These are phyloP conservation scores for Metschnikowia hibisci DNA, from an alignment of 805 yeast genomes.

Conservation along the genomic window DNA sequence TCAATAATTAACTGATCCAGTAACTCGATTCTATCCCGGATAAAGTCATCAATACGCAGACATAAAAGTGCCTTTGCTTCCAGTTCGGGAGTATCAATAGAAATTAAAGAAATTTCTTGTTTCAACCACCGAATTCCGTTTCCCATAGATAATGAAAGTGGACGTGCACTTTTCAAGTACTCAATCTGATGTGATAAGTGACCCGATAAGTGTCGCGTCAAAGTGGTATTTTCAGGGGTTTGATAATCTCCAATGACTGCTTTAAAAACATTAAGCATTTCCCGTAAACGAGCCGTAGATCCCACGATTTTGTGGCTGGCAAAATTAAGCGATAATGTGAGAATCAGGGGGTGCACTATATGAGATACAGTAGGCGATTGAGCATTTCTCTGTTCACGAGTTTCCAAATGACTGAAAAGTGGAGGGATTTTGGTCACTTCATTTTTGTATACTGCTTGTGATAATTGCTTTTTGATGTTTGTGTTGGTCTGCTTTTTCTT, in stretches of 20 bases:
- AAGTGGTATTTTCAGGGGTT: constrained; percentile 81
- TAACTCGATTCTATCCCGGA: constrained; percentile 78
- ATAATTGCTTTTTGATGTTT: constrained; percentile 50
- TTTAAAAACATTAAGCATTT: constrained; percentile 83
- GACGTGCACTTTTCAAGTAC: constrained; percentile 84
- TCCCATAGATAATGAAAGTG: constrained; percentile 92
- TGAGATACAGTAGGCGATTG: constrained; percentile 54
- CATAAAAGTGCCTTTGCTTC: constrained; percentile 64
- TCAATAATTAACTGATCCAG: constrained; percentile 81
- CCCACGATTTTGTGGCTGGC: constrained; percentile 88
- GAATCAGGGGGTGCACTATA: constrained; percentile 81
- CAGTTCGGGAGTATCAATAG: constrained; percentile 64
- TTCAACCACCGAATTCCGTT: constrained; percentile 96
- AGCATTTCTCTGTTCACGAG: constrained; percentile 67
- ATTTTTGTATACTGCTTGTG: constrained; percentile 47
- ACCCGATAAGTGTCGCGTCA: constrained; percentile 83
- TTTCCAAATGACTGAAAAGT: constrained; percentile 74
- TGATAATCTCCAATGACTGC: constrained; percentile 72
- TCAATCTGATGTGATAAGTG: constrained; percentile 92
- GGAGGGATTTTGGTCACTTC: constrained; percentile 51
- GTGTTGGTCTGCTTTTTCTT: constrained; percentile 42
- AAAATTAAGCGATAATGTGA: constrained; percentile 72
- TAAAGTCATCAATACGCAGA: constrained; percentile 71
- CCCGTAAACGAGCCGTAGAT: constrained; percentile 76
- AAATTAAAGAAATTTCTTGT: constrained; percentile 81